A percentile compares a stretch with the other conserved stretches of the same genome.
Conservation (phyloP, 768 basidiomycete species). For the Bullera alba region DNA sequence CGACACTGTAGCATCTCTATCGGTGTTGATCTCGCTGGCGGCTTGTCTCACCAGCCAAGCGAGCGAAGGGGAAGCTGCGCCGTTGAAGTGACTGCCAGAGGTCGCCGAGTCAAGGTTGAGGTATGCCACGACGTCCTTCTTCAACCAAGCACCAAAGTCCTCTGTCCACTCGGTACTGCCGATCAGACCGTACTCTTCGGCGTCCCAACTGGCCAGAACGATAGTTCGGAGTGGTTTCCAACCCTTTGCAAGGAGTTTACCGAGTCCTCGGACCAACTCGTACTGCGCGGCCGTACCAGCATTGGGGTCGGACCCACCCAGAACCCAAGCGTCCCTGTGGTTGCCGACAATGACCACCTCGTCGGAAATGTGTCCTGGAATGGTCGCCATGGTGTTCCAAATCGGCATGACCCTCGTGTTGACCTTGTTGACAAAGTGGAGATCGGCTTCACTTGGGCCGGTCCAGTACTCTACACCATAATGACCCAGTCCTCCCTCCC, state of each 20-base stretch:
- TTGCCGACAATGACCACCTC: slow-evolving; percentile 82
- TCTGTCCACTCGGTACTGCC: slow-evolving; percentile 93
- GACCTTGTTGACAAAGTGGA: slow-evolving; percentile 63
- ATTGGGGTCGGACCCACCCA: slow-evolving; percentile 53
- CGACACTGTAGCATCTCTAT: slow-evolving; percentile 57
- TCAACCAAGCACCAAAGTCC: slow-evolving; percentile 77
- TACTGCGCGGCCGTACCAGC: slow-evolving; percentile 73
- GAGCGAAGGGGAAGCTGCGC: slow-evolving; percentile 65
- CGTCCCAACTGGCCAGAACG: slow-evolving; percentile 68
- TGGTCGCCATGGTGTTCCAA: slow-evolving; percentile 55
- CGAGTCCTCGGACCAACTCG: slow-evolving; percentile 71
- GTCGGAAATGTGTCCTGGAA: slow-evolving; percentile 49
- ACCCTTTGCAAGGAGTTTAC: slow-evolving; percentile 59
- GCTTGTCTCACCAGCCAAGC: slow-evolving; percentile 64
- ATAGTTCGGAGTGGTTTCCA: slow-evolving; percentile 81
- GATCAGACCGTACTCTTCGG: slow-evolving; percentile 53
- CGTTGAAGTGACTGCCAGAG: slow-evolving; percentile 56
- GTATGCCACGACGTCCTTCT: slow-evolving; percentile 70
- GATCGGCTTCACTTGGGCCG: slow-evolving; percentile 49
- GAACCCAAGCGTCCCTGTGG: slow-evolving; percentile 76
- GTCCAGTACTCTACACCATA: slow-evolving; percentile 47
- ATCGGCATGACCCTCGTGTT: slow-evolving; percentile 75
- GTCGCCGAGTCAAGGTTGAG: slow-evolving; percentile 73
- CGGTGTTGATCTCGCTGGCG: slow-evolving; percentile 68
- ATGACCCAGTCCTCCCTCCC: slow-evolving; percentile 44